These are phyloP conservation scores for Raphanus raphanistrum DNA, from an alignment of 345 rosid species.

Conservation along the genomic window DNA sequence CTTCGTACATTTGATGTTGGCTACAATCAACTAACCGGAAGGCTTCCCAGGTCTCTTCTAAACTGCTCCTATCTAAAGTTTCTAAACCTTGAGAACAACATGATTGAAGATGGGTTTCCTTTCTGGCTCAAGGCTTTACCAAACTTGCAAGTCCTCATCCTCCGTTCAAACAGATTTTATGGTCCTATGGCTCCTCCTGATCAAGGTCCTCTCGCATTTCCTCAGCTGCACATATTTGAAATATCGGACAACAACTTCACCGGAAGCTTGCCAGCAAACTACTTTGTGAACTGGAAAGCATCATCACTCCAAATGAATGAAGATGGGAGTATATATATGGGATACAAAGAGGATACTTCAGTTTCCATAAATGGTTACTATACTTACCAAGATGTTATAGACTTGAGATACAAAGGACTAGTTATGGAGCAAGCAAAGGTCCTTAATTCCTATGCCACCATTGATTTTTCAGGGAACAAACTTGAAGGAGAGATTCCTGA, in stretches of 20 bases:
- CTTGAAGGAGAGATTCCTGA: conserved; percentile 12
- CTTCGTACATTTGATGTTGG: not conserved
- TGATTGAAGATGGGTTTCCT: not conserved
- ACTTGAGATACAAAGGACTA: conserved; percentile 23
- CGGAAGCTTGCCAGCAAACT: conserved; percentile 8
- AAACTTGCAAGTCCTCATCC: not conserved
- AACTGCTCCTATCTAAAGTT: not conserved
- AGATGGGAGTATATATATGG: conserved; percentile 3
- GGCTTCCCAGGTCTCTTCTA: not conserved
- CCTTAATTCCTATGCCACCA: not conserved
- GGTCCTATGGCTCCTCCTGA: conserved; percentile 18
- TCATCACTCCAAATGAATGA: not conserved
- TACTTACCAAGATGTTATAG: not conserved
- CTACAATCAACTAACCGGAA: not conserved
- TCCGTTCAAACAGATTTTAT: not conserved
- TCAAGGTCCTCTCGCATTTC: conserved; percentile 24
- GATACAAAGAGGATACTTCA: not conserved
- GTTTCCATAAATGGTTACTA: not conserved
- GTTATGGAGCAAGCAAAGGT: not conserved
- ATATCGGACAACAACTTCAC: conserved; percentile 9
- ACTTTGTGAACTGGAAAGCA: conserved; percentile 22
- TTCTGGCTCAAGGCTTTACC: conserved; percentile 24
- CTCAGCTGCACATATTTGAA: not conserved
- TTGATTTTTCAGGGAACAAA: conserved; percentile 24
- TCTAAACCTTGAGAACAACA: not conserved